A percentile compares a stretch with the other conserved stretches of the same genome.
These are phyloP conservation scores for Dianthus caryophyllus DNA, from an alignment of 148 eudicot species.

Conservation along the genomic window DNA sequence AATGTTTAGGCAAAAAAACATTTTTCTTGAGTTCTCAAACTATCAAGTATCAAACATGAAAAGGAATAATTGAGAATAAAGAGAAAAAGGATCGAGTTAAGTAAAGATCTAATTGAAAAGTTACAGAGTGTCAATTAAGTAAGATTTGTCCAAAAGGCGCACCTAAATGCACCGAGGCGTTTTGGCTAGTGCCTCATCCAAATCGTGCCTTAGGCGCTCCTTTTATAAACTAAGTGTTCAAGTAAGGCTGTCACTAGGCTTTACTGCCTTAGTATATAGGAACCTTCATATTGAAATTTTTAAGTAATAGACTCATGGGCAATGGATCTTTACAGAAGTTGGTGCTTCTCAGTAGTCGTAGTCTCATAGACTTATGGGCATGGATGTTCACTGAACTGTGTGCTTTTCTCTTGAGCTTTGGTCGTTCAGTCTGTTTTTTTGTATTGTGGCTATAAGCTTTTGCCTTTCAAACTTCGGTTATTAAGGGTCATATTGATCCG, in stretches of 20 bases:
- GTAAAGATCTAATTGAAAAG: no score
- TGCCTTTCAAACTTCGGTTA: neutral
- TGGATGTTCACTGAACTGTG: neutral
- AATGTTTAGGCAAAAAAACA: no score
- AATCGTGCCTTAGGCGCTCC: no score
- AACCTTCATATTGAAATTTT: neutral
- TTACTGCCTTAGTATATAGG: neutral
- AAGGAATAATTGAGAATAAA: no score
- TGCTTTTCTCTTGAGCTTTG: conserved; percentile 6
- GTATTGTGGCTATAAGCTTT: neutral
- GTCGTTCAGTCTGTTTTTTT: neutral
- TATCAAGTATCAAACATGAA: no score
- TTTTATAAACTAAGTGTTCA: no score
- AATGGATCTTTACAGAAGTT: neutral
- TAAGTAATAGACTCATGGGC: neutral
- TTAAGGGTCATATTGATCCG: neutral
- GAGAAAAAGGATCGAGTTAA: no score
- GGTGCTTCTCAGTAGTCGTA: neutral
- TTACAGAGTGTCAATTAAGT: no score
- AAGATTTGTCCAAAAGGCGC: no score
- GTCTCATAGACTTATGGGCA: neutral
- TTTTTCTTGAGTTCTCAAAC: no score
- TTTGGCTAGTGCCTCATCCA: no score
- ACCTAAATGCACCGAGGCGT: no score
- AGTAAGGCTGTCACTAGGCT: neutral